Evolutionary conservation across 78 protist genomes (phyloP), one percentile per base, ranked within the genome.

Genomic region (Planoprotostelium fungivorum): DNA sequence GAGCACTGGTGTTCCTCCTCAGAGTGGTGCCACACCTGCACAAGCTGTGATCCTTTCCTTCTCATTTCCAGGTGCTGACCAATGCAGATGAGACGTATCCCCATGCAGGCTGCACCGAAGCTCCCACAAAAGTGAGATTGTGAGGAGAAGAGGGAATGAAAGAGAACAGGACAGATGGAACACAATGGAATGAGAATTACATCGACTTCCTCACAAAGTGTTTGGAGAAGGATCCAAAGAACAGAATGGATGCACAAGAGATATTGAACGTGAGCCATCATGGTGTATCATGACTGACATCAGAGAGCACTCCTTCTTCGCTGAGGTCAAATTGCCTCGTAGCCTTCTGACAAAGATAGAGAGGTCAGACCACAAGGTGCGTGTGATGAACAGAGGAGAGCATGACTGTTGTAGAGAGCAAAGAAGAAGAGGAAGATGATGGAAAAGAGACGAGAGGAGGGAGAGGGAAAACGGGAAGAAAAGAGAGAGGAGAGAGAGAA

Each of bases 101-200:
- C 84, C 96, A 36, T 97, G 97, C 89, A 95, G 98, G 0, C 94
- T 97, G 31, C 87, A 93, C 88, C 96, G 97, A 37, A 94, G 93
- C 34, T 98, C 99, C 36, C 85, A 51, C 5, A 51, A 51, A 25
- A 16, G 5, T 51, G 5, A 25, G 73, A 5, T 25, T 25, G 5
- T 25, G 5, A 16, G 5, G 73, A 25, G 16, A 16, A 51, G 73
- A 25, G 73, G 73, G 31, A 25, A 51, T 51, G 5, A 51, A 25
- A 25, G 5, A 51, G 31, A 51, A 87, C 63, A 94, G 96, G 63
- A 90, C 89, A 86, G 91, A 92, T 37, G 93, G 93, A 31, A 91
- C 93, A 37, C 86, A 90, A 38, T 94, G 95, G 96, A 90, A 96
- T 31, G 88, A 87, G 1, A 85, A 85, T 28, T 95, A 97, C 85